phyloP scores from a whole-genome alignment of 805 yeast species.

The Starmerella floricola region DNA sequence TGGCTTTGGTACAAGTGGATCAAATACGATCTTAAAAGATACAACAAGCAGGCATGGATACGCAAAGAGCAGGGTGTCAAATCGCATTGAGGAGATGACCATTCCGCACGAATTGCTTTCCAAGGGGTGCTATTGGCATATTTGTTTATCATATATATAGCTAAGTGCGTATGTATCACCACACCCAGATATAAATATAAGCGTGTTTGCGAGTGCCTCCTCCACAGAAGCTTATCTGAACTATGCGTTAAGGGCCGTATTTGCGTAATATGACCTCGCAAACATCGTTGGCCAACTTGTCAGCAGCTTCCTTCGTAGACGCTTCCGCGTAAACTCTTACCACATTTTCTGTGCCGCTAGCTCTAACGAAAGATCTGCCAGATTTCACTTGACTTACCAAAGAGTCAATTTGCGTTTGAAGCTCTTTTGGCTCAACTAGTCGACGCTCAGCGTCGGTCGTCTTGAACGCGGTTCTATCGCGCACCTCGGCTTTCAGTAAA shows the following conservation, averaged over 20 bases:
- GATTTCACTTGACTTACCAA: conserved; percentile 41
- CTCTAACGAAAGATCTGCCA: conserved; percentile 89
- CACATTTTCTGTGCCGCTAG: conserved; percentile 96
- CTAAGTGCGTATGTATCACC: too few species aligned
- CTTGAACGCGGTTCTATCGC: conserved; percentile 63
- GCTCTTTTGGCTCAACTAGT: conserved; percentile 60
- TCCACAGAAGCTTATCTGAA: too few species aligned
- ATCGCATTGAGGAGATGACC: background rate
- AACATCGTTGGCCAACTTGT: conserved; percentile 32
- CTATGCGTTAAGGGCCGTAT: conserved; percentile 8
- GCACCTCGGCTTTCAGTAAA: conserved; percentile 67
- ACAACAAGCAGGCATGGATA: conserved; percentile 1
- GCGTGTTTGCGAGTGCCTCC: too few species aligned
- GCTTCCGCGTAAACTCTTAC: conserved; percentile 95
- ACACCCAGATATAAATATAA: too few species aligned
- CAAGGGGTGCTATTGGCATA: too few species aligned
- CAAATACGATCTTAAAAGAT: conserved; percentile 25
- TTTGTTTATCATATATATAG: background rate
- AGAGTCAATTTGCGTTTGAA: conserved; percentile 62
- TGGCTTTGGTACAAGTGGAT: conserved; percentile 53
- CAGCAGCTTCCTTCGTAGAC: conserved; percentile 38
- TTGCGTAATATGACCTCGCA: conserved; percentile 19
- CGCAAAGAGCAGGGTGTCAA: conserved; percentile 1
- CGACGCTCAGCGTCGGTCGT: conserved; percentile 87
- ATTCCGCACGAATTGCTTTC: too few species aligned